These are phyloP conservation scores for Ambrosiella xylebori DNA, from an alignment of 2,329 filamentous ascomycete genomes.

Conservation along the genomic window DNA sequence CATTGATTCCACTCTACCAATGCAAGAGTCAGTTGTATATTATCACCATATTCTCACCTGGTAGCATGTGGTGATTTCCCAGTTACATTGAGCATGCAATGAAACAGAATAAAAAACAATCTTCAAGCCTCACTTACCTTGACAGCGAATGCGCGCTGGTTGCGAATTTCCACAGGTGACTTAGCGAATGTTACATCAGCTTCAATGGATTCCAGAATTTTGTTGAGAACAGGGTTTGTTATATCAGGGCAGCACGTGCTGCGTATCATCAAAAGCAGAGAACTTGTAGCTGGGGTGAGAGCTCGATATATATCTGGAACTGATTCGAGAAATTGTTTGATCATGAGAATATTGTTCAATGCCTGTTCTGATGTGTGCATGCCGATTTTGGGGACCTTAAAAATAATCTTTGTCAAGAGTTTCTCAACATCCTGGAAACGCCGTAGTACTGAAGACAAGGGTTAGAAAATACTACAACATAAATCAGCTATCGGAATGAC, in stretches of 20 bases:
- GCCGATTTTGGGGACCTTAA: constrained; percentile 49
- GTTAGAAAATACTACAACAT: constrained; percentile 3
- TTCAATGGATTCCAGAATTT: constrained; percentile 59
- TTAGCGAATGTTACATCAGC: constrained; percentile 63
- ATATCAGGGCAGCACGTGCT: constrained; percentile 50
- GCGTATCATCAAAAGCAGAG: constrained; percentile 49
- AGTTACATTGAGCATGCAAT: not conserved
- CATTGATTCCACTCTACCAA: constrained; percentile 55
- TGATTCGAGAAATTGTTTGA: constrained; percentile 63
- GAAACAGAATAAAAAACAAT: not conserved
- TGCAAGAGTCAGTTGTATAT: not conserved
- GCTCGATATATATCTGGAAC: constrained; percentile 52
- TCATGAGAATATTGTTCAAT: constrained; percentile 70
- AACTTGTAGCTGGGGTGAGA: constrained; percentile 44
- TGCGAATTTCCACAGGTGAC: constrained; percentile 67
- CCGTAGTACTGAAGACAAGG: constrained; percentile 1
- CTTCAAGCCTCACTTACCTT: constrained; percentile 32
- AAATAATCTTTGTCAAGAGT: constrained; percentile 45
- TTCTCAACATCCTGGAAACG: constrained; percentile 64
- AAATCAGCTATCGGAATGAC: not conserved
- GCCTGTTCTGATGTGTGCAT: constrained; percentile 59
- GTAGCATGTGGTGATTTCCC: not conserved
- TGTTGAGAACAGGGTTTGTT: constrained; percentile 39
- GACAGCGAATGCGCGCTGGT: constrained; percentile 80
- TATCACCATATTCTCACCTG: not conserved